These are phyloP conservation scores for Ustilago crameri DNA, from an alignment of 1,284 basidiomycete genomes.

Conservation along the genomic window DNA sequence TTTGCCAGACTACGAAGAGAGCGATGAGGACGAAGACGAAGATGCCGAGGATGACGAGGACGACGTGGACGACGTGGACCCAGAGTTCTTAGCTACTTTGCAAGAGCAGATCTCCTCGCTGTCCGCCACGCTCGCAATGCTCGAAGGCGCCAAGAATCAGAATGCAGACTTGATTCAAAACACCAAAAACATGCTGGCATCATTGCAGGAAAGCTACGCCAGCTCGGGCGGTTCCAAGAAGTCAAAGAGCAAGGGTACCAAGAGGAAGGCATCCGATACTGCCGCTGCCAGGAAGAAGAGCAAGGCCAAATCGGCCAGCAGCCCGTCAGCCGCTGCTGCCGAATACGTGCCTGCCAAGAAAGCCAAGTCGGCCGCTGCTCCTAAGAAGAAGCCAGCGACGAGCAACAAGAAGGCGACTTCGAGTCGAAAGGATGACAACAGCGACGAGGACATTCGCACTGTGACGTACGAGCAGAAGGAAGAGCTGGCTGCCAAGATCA, in stretches of 20 bases:
- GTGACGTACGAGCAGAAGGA: conserved; percentile 68
- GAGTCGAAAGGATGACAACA: conserved; percentile 39
- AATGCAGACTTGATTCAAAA: conserved; percentile 58
- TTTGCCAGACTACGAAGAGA: conserved; percentile 64
- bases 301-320: conserved; percentile 42
- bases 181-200: conserved; percentile 57
- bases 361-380: conserved; percentile 44
- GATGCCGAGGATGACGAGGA: conserved; percentile 60
- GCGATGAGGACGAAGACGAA: conserved; percentile 69
- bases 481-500: conserved; percentile 67
- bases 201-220: conserved; percentile 53
- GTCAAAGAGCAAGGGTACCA: conserved; percentile 54
- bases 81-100: conserved; percentile 51
- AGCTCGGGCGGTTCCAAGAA: conserved; percentile 50
- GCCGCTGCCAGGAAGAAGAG: conserved; percentile 46
- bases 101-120: conserved; percentile 60
- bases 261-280: conserved; percentile 51
- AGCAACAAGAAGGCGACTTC: conserved; percentile 49
- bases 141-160: conserved; percentile 59
- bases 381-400: conserved; percentile 49
- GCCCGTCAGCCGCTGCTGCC: conserved; percentile 27
- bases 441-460: conserved; percentile 62
- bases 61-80: conserved; percentile 52
- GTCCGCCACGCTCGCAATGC: conserved; percentile 53
- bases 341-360: conserved; percentile 52